These are phyloP conservation scores for Venturia nashicola DNA, from an alignment of 2,329 filamentous ascomycete species.

Conservation along the genomic window DNA sequence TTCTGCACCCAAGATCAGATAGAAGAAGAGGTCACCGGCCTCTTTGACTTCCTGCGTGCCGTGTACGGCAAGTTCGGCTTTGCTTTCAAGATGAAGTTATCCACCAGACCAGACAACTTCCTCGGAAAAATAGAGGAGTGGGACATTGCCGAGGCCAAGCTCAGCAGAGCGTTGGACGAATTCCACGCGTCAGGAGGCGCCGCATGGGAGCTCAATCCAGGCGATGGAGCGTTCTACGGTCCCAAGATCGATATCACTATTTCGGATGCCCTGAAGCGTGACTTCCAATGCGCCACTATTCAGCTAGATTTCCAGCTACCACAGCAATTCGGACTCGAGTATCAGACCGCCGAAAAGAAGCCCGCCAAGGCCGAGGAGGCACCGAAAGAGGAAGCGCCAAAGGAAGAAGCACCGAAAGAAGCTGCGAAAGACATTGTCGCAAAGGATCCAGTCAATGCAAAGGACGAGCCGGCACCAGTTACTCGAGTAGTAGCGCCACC, in stretches of 20 bases:
- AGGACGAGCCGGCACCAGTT: slow-evolving; percentile 12
- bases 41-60: slow-evolving; percentile 76
- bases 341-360: slow-evolving; percentile 57
- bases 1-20: slow-evolving; percentile 78
- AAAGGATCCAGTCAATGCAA: slow-evolving; percentile 17
- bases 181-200: slow-evolving; percentile 54
- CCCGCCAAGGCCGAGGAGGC: slow-evolving; percentile 19
- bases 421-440: slow-evolving; percentile 23
- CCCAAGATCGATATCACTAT: slow-evolving; percentile 98
- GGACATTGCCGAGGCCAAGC: slow-evolving; percentile 73
- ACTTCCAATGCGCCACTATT: slow-evolving; percentile 85
- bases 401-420: slow-evolving; percentile 19
- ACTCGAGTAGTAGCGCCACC: slow-evolving; percentile 36
- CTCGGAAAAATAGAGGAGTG: slow-evolving; percentile 79
- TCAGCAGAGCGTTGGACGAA: slow-evolving; percentile 66
- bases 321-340: slow-evolving; percentile 77
- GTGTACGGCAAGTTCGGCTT: slow-evolving; percentile 79
- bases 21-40: slow-evolving; percentile 59
- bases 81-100: slow-evolving; percentile 88
- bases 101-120: slow-evolving; percentile 79
- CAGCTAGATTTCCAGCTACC: slow-evolving; percentile 85
- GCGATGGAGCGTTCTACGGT: slow-evolving; percentile 95
- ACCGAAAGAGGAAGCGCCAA: slow-evolving; percentile 26
- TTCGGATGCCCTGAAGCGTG: slow-evolving; percentile 71
- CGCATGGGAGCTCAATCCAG: slow-evolving; percentile 82